Conservation (phyloP, 2,329 filamentous ascomycete species). For the Fusarium sp. region DNA sequence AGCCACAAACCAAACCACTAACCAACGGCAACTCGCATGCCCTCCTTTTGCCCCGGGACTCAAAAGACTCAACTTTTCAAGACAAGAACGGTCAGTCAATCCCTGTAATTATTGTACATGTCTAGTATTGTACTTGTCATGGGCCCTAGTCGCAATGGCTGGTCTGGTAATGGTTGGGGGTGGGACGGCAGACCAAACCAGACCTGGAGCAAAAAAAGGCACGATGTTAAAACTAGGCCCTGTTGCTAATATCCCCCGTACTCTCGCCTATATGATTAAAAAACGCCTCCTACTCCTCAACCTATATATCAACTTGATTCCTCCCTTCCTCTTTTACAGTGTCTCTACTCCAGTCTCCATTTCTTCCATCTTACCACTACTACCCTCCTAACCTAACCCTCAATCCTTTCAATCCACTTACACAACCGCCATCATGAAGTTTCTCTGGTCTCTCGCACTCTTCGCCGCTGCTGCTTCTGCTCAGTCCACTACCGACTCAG, state of each 20-base stretch:
- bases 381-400: not conserved
- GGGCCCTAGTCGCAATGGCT: conserved; percentile 3
- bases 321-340: conserved; percentile 5
- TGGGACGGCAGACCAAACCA: conserved; percentile 33
- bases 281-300: conserved; percentile 20
- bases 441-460: conserved; percentile 55
- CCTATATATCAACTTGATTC: conserved; percentile 12
- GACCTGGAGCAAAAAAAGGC: conserved; percentile 13
- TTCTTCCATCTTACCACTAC: not conserved
- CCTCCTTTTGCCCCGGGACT: conserved; percentile 2
- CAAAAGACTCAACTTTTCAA: conserved; percentile 3
- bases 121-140: conserved; percentile 6
- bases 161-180: conserved; percentile 10
- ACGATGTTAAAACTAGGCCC: conserved; percentile 32
- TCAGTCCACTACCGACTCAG: conserved; percentile 44
- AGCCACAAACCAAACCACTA: conserved; percentile 22
- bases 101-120: conserved; percentile 3
- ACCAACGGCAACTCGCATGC: conserved; percentile 12
- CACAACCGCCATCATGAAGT: conserved; percentile 56
- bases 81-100: not conserved
- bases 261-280: conserved; percentile 33
- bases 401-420: conserved; percentile 1
- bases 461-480: conserved; percentile 52
- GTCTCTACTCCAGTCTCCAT: not conserved
- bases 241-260: conserved; percentile 38